phyloP scores from a whole-genome alignment of 106 monocot genomes.

The Apostasia ramifera region DNA sequence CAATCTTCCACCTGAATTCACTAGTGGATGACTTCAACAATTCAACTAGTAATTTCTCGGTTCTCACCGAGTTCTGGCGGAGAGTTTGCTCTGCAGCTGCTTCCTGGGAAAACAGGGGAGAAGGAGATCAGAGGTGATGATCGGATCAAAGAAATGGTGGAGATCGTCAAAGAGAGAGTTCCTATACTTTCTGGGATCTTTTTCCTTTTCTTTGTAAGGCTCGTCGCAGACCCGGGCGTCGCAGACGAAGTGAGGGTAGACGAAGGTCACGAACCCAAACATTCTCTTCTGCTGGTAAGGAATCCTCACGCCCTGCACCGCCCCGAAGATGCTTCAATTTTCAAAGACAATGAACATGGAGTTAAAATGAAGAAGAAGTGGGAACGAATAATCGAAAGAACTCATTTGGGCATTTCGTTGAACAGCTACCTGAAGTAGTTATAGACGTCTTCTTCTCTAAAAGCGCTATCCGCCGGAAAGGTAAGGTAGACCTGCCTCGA shows the following conservation, averaged over 20 bases:
- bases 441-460: constrained; percentile 88
- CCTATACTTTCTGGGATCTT: constrained; percentile 77
- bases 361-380: neutral
- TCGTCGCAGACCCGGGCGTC: constrained; percentile 82
- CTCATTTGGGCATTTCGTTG: neutral
- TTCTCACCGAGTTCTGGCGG: constrained; percentile 45
- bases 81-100: constrained; percentile 31
- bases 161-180: constrained; percentile 6
- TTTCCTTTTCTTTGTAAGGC: constrained; percentile 94
- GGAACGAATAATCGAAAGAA: neutral
- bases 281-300: constrained; percentile 87
- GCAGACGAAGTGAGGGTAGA: constrained; percentile 88
- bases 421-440: constrained; percentile 87
- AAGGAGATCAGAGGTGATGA: neutral
- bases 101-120: constrained; percentile 27
- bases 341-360: neutral
- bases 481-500: constrained; percentile 88
- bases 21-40: neutral
- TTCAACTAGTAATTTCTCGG: neutral
- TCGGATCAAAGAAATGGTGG: neutral
- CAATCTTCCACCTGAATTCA: constrained; percentile 39
- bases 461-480: constrained; percentile 90
- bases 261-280: constrained; percentile 87
- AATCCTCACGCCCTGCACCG: constrained; percentile 72
- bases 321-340: constrained; percentile 52